Base-by-base conservation (phyloP, 2,329 filamentous ascomycete genomes). In the Thelonectria rubi region DNA sequence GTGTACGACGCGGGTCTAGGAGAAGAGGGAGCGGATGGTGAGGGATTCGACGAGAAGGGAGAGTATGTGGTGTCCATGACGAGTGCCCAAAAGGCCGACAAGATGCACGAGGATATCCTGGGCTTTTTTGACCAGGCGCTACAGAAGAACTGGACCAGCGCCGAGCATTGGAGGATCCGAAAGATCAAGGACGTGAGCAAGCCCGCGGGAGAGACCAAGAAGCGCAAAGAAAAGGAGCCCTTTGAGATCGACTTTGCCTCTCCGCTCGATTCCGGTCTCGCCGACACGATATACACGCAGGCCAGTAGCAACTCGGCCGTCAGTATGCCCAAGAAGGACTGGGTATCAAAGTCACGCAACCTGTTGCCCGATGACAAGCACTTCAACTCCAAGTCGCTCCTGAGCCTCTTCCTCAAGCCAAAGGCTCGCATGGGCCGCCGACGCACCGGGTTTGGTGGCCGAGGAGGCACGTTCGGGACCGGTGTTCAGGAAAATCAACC, bases 141-240 rank as follows among this genome's bases (percentile, higher is more conserved):
- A 45, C 92, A 95, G 75, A 98, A 97, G 84, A 97, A 97, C 73
- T 99, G 95, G 94, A 90, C 91, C 6, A 96, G 93, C 50, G 94
- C 95, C n/a, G 95, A 98, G 76, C 95, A 99, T 78, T 99, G 95
- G 95, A 90, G 94, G 68, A 98, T 99, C 74, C 87, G 92, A 65
- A 93, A 93, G 73, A 95, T 99, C 77, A 98, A 98, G 73, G 88
- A 90, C 66, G 80, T 84, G 72, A 85, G 82, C 71, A 93, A 94
- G 76, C 83, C 87, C 8, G 81, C 85, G 9, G 82, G 86, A 14
- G 77, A 79, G 53, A 85, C 76, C 72, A 89, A 86, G 65, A 87
- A 89, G 70, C 87, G 93, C 65, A 98, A 97, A 77, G 95, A 98
- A 76, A 99, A 97, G 78, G 94, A 97, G 74, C 91, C 92, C 0